phyloP scores from a whole-genome alignment of 2,329 filamentous ascomycete species.

The Alternaria sp. region DNA sequence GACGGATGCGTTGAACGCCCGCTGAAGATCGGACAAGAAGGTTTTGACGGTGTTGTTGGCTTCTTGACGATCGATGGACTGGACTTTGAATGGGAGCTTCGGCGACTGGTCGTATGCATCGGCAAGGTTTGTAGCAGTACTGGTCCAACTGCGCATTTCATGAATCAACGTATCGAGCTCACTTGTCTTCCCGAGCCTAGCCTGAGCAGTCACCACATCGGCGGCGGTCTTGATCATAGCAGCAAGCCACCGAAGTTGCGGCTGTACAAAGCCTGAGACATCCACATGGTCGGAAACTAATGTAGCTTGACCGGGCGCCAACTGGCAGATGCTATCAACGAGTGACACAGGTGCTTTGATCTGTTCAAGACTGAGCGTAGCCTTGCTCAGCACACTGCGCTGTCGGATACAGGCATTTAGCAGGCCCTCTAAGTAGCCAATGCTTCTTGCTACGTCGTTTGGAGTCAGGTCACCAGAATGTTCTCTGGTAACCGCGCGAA shows the following conservation, averaged over 20 bases:
- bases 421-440: constrained; percentile 86
- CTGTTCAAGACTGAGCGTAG: constrained; percentile 41
- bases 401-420: constrained; percentile 70
- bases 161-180: constrained; percentile 34
- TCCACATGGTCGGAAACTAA: constrained; percentile 27
- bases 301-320: constrained; percentile 10
- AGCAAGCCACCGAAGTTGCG: constrained; percentile 64
- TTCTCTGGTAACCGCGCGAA: constrained; percentile 70
- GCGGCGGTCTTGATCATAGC: constrained; percentile 69
- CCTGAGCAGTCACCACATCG: constrained; percentile 70
- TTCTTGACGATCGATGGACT: constrained; percentile 23
- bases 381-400: constrained; percentile 53
- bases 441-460: constrained; percentile 78
- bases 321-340: constrained; percentile 36
- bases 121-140: constrained; percentile 20
- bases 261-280: constrained; percentile 17
- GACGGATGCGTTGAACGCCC: constrained; percentile 25
- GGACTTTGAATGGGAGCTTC: constrained; percentile 34
- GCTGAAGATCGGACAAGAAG: constrained; percentile 22
- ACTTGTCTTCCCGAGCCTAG: constrained; percentile 62
- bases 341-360: constrained; percentile 48
- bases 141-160: constrained; percentile 34
- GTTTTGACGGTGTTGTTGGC: constrained; percentile 20
- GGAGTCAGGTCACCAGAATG: constrained; percentile 86
- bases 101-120: constrained; percentile 28